A percentile compares a stretch with the other conserved stretches of the same genome.
phyloP scores from a whole-genome alignment of 2,329 filamentous ascomycete species.

The Colletotrichum tropicale region DNA sequence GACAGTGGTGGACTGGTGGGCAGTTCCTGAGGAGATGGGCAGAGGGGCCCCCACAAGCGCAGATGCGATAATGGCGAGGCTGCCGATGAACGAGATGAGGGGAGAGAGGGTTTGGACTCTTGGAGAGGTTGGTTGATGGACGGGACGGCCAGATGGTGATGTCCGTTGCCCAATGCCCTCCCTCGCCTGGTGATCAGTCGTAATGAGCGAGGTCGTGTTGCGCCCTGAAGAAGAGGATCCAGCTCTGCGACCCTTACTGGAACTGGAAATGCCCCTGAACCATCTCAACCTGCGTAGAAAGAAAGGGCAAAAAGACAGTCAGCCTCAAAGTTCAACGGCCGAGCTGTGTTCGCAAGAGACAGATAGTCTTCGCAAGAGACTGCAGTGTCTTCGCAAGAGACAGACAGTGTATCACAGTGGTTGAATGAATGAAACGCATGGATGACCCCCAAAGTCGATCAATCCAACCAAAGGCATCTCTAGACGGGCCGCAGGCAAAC shows the following conservation, averaged over 20 bases:
- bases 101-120: background rate
- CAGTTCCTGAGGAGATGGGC: background rate
- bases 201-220: background rate
- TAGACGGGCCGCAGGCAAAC: background rate
- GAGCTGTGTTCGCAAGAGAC: background rate
- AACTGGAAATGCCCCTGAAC: background rate
- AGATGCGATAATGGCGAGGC: background rate
- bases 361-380: background rate
- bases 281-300: background rate
- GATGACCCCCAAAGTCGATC: background rate
- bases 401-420: background rate
- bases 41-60: background rate
- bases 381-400: background rate
- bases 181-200: background rate
- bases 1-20: background rate
- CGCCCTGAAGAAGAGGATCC: background rate
- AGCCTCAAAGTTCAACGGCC: background rate
- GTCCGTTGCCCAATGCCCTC: background rate
- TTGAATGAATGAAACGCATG: constrained; percentile 10
- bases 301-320: background rate
- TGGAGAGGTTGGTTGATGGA: background rate
- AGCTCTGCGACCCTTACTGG: background rate
- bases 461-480: background rate
- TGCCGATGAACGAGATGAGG: background rate
- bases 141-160: background rate